Percentiles rank a stretch among this genome's conserved stretches.
Conservation (phyloP, 805 yeast genomes). For the Yarrowia osloensis region DNA sequence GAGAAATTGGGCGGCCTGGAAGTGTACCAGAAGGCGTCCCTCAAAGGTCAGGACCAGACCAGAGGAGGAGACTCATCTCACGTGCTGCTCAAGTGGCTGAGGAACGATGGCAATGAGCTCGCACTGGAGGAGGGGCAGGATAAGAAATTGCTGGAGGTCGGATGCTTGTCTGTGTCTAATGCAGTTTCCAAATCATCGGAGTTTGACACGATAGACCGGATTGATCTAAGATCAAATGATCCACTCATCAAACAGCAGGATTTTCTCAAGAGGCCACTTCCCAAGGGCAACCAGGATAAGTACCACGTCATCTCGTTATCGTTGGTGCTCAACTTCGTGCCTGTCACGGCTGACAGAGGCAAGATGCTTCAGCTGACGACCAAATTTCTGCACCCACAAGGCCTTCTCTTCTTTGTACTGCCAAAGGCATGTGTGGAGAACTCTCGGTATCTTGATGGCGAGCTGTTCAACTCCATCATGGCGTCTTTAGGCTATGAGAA, state of each 20-base stretch:
- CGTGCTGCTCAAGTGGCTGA: conserved; percentile 71
- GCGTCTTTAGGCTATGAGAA: conserved; percentile 58
- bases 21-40: conserved; percentile 81
- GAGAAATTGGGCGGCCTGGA: conserved; percentile 71
- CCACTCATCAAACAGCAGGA: conserved; percentile 74
- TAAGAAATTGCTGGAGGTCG: conserved; percentile 70
- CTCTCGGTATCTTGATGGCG: conserved; percentile 71
- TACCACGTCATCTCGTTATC: conserved; percentile 79
- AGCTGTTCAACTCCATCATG: conserved; percentile 51
- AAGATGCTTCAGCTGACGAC: conserved; percentile 68
- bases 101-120: conserved; percentile 38
- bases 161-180: conserved; percentile 72
- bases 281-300: conserved; percentile 44
- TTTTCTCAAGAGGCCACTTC: conserved; percentile 75
- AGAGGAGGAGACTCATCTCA: conserved; percentile 95
- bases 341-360: conserved; percentile 70
- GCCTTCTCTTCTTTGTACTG: conserved; percentile 67
- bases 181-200: conserved; percentile 60
- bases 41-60: conserved; percentile 71
- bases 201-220: conserved; percentile 57
- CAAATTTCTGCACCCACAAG: conserved; percentile 50
- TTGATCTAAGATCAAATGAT: conserved; percentile 81
- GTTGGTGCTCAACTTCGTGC: conserved; percentile 84
- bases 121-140: conserved; percentile 5
- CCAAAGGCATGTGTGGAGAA: conserved; percentile 86